phyloP scores from a whole-genome alignment of 2,329 filamentous ascomycete species.

The Raffaelea arxii region DNA sequence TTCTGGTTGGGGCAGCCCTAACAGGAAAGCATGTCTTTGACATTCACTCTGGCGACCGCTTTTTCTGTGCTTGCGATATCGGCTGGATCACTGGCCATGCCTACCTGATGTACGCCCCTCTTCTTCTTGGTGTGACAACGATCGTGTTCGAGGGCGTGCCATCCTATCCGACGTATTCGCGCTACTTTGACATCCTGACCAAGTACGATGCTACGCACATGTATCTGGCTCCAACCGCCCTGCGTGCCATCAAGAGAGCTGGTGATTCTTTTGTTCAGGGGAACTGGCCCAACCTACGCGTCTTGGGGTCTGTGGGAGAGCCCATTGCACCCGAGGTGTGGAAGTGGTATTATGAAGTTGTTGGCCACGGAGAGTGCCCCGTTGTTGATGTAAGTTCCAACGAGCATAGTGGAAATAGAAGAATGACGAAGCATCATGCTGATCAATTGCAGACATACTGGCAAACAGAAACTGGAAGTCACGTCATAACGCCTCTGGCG shows the following conservation, averaged over 20 bases:
- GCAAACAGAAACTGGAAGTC: conserved; percentile 97
- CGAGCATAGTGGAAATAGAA: no score
- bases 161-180: conserved; percentile 92
- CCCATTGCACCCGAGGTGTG: conserved; percentile 96
- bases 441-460: conserved; percentile 72
- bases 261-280: conserved; percentile 87
- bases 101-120: conserved; percentile 92
- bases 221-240: conserved; percentile 91
- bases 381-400: conserved; percentile 85
- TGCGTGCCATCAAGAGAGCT: conserved; percentile 88
- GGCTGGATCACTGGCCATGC: conserved; percentile 99
- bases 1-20: conserved; percentile 83
- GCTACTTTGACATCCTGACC: conserved; percentile 97
- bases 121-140: conserved; percentile 85
- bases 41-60: conserved; percentile 85
- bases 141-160: conserved; percentile 98
- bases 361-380: conserved; percentile 87
- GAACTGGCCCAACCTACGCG: conserved; percentile 79
- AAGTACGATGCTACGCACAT: conserved; percentile 95
- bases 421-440: no score
- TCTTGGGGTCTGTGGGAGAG: conserved; percentile 91
- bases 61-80: conserved; percentile 97
- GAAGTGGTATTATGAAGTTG: conserved; percentile 98
- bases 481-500: conserved; percentile 88
- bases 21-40: conserved; percentile 99